These are phyloP conservation scores for Nitzschia putrida DNA, from an alignment of 108 stramenopile species.

Conservation along the genomic window DNA sequence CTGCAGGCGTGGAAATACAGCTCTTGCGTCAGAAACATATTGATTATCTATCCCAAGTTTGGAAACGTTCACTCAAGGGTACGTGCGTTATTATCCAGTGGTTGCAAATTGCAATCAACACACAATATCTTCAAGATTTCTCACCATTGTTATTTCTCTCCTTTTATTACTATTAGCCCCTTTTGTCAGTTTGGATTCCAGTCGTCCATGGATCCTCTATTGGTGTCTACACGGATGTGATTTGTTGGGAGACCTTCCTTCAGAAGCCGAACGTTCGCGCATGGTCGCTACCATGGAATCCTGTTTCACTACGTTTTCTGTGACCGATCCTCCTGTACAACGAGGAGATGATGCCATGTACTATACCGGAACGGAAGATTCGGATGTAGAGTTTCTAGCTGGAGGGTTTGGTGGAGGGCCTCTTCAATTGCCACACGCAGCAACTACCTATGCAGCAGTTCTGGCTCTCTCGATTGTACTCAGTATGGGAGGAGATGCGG, in stretches of 20 bases:
- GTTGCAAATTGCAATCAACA: background rate
- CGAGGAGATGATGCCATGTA: conserved; percentile 17
- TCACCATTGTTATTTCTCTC: background rate
- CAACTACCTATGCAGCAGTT: conserved; percentile 94
- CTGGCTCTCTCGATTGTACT: conserved; percentile 71
- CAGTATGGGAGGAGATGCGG: conserved; percentile 14
- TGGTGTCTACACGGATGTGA: conserved; percentile 94
- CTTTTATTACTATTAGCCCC: conserved; percentile 28
- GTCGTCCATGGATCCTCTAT: conserved; percentile 96
- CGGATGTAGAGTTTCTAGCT: conserved; percentile 21
- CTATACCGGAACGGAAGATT: background rate
- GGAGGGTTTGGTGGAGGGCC: conserved; percentile 98
- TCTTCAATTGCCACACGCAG: conserved; percentile 89
- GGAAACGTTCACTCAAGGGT: conserved; percentile 25
- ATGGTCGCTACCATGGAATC: conserved; percentile 64
- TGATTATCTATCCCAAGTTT: conserved; percentile 41
- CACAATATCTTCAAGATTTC: background rate
- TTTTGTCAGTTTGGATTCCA: conserved; percentile 90
- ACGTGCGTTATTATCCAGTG: background rate
- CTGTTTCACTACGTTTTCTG: conserved; percentile 44
- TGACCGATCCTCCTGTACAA: conserved; percentile 11
- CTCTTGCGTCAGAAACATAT: conserved; percentile 50
- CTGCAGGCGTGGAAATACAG: conserved; percentile 22
- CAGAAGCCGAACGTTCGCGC: conserved; percentile 44
- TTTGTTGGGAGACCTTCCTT: conserved; percentile 56